Conservation (phyloP, 441 rosid species). For the Manihot esculenta region DNA sequence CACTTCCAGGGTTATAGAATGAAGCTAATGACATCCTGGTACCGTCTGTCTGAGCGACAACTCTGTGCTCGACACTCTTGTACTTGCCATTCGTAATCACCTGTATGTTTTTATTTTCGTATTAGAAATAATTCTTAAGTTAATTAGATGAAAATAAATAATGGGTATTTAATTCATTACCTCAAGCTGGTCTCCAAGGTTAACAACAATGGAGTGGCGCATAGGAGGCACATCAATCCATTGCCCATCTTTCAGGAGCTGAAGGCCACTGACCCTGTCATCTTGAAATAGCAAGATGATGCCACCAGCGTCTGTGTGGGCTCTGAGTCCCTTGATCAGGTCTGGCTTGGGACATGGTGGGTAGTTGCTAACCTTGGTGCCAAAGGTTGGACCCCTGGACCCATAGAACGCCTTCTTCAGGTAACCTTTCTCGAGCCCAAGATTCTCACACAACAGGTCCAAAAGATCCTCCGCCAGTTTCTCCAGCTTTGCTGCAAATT, state of each 20-base stretch:
- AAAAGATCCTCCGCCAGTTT: slow-evolving; percentile 76
- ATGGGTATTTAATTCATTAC: too few relatives aligned
- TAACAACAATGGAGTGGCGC: slow-evolving; percentile 87
- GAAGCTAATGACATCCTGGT: slow-evolving; percentile 90
- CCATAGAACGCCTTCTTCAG: slow-evolving; percentile 68
- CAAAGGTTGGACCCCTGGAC: slow-evolving; percentile 67
- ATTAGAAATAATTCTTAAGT: too few relatives aligned
- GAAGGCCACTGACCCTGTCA: slow-evolving; percentile 84
- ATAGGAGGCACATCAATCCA: slow-evolving; percentile 94
- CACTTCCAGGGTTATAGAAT: slow-evolving; percentile 90
- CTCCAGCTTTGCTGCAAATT: slow-evolving; percentile 68
- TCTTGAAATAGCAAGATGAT: slow-evolving; percentile 85
- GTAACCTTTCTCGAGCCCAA: slow-evolving; percentile 82
- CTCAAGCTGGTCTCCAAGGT: slow-evolving; percentile 96
- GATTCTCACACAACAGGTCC: slow-evolving; percentile 82
- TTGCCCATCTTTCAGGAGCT: slow-evolving; percentile 78
- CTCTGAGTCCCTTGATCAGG: slow-evolving; percentile 79
- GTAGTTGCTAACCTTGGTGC: slow-evolving; percentile 90
- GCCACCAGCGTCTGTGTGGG: slow-evolving; percentile 97
- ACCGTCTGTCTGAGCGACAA: slow-evolving; percentile 71
- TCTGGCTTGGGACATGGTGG: slow-evolving; percentile 96
- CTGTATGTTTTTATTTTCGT: too few relatives aligned
- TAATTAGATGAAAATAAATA: too few relatives aligned
- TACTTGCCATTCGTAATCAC: slow-evolving; percentile 88
- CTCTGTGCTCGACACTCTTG: slow-evolving; percentile 86